Evolutionary conservation across 257 asterid genomes (phyloP), one percentile per base, ranked within the genome.

Genomic region (Ocimum tenuiflorum): DNA sequence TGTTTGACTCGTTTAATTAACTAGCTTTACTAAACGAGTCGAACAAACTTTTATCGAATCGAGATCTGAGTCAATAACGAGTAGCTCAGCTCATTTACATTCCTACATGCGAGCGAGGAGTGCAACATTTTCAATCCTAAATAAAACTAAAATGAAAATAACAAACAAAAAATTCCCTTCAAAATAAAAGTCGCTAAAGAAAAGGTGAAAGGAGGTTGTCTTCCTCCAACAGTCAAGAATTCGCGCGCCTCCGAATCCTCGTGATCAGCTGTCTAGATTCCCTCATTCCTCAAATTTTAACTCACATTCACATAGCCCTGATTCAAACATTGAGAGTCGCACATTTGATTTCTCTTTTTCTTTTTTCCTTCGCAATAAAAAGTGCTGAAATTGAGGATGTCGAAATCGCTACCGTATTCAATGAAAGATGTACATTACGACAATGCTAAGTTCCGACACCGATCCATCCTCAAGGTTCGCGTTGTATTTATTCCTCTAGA

Each of bases 371-470:
- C 20, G 22, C 7, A 13, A 3, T 19, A 5, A 38, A 50, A 29
- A 15, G 64, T 66, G 73, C 57, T 54, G n/a, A 49, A 56, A 74
- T 27, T 27, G 41, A 65, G 63, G 60, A 91, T 88, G 95, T 83
- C 96, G 85, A 81, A 81, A 71, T 73, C 94, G 58, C 73, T 88
- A 53, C 98, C 95, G n/a, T 85, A 87, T 75, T 86, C 96, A 8
- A 69, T 74, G 88, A 86, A 82, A 79, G 98, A 91, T 82, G 88
- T 88, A 4, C 79, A 77, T 52, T 88, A 89, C 75, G 95, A 91
- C 63, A 86, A 91, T 77, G 98, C 89, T 13, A 88, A 88, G 86
- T 86, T 88, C 69, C 95, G 95, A 66, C 96, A 80, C 43, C 87
- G 96, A 77, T 91, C 98, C 46, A 45, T 74, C 14, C 46, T 78